Conservation (phyloP, 805 yeast genomes). For the Cyberlindnera americana region DNA sequence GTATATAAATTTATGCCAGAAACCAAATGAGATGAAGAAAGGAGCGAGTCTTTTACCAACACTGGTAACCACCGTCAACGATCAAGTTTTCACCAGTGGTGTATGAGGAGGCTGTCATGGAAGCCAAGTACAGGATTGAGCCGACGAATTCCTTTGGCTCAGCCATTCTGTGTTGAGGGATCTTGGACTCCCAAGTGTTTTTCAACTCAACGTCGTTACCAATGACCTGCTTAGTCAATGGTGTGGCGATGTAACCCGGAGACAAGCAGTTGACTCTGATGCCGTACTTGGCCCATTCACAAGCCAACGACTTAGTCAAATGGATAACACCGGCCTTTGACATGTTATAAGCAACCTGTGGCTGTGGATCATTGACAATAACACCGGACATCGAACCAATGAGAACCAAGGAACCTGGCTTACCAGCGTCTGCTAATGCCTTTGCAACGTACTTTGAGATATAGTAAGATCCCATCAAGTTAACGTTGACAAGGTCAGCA, state of each 20-base stretch:
- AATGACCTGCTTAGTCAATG: conserved; percentile 68
- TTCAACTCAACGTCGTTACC: conserved; percentile 57
- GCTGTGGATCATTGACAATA: conserved; percentile 75
- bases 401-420: conserved; percentile 59
- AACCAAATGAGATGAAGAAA: conserved; percentile 1
- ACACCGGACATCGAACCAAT: conserved; percentile 80
- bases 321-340: conserved; percentile 86
- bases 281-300: conserved; percentile 77
- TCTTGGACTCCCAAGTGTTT: conserved; percentile 65
- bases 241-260: conserved; percentile 80
- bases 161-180: conserved; percentile 81
- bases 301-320: conserved; percentile 68
- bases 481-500: conserved; percentile 64
- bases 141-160: conserved; percentile 83
- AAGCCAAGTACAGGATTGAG: conserved; percentile 67
- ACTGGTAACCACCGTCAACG: conserved; percentile 85
- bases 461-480: conserved; percentile 71
- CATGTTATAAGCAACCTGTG: conserved; percentile 79
- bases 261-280: conserved; percentile 75
- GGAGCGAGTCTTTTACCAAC: conserved; percentile 50
- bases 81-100: conserved; percentile 82
- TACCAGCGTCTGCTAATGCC: conserved; percentile 52
- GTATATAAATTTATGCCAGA: background rate
- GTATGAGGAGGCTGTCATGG: conserved; percentile 67
- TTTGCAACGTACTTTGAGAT: conserved; percentile 72